A percentile compares a stretch with the other conserved stretches of the same genome.
Conservation (phyloP, 192 early-diverging fungal species). For the Phycomyces nitens region DNA sequence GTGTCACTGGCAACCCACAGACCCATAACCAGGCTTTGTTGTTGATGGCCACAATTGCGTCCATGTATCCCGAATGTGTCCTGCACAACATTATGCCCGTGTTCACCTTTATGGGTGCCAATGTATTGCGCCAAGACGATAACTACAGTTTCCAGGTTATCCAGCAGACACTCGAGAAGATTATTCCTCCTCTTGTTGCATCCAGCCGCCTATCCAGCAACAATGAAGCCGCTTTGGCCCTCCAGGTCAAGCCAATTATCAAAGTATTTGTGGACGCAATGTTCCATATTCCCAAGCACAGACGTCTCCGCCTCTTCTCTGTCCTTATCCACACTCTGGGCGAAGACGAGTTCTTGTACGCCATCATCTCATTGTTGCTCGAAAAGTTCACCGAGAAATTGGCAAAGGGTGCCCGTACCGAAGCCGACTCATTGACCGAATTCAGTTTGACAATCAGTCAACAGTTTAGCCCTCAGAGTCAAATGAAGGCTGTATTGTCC, state of each 20-base stretch:
- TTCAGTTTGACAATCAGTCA: slow-evolving; percentile 72
- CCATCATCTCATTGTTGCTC: slow-evolving; percentile 69
- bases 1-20: slow-evolving; percentile 88
- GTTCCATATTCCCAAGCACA: slow-evolving; percentile 88
- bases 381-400: slow-evolving; percentile 62
- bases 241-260: slow-evolving; percentile 71
- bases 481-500: slow-evolving; percentile 59
- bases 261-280: slow-evolving; percentile 90
- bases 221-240: slow-evolving; percentile 31
- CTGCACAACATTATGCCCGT: slow-evolving; percentile 93
- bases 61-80: slow-evolving; percentile 76
- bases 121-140: slow-evolving; percentile 92
- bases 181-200: slow-evolving; percentile 78
- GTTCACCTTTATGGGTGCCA: slow-evolving; percentile 98
- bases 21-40: slow-evolving; percentile 88
- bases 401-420: slow-evolving; percentile 46
- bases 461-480: slow-evolving; percentile 62
- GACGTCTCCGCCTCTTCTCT: slow-evolving; percentile 84
- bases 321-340: slow-evolving; percentile 81
- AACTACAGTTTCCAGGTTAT: slow-evolving; percentile 95
- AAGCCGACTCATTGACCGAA: slow-evolving; percentile 63
- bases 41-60: slow-evolving; percentile 83
- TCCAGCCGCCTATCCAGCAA: slow-evolving; percentile 35
- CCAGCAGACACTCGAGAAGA: slow-evolving; percentile 80
- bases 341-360: slow-evolving; percentile 65